These are phyloP conservation scores for Gymnopilus dilepis DNA, from an alignment of 768 basidiomycete species.

Conservation along the genomic window DNA sequence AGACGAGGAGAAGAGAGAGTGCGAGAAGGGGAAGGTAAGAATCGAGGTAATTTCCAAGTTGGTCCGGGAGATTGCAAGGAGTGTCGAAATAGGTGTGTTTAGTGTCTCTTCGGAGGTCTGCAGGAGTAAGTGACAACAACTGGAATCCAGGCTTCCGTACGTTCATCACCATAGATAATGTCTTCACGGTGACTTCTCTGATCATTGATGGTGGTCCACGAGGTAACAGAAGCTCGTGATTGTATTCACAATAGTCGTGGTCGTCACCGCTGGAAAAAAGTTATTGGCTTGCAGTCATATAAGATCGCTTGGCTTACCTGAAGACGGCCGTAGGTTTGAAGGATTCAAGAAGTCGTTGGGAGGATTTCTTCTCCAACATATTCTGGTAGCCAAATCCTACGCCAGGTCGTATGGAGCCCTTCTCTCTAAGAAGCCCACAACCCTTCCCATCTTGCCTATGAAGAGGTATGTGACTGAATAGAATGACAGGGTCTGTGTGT, in stretches of 20 bases:
- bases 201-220: slow-evolving; percentile 35
- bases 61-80: slow-evolving; percentile 85
- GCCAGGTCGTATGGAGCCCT: slow-evolving; percentile 73
- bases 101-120: slow-evolving; percentile 19
- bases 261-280: slow-evolving; percentile 76
- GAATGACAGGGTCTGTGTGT: slow-evolving; percentile 55
- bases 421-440: slow-evolving; percentile 84
- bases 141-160: slow-evolving; percentile 88
- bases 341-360: slow-evolving; percentile 66
- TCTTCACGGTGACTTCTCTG: slow-evolving; percentile 86
- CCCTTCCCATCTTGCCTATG: slow-evolving; percentile 65
- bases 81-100: slow-evolving; percentile 52
- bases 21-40: slow-evolving; percentile 73
- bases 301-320: slow-evolving; percentile 53
- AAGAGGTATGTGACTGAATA: slow-evolving; percentile 92
- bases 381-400: slow-evolving; percentile 87
- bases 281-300: background rate
- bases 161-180: slow-evolving; percentile 90
- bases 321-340: slow-evolving; percentile 74
- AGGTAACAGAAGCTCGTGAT: slow-evolving; percentile 42
- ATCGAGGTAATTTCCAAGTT: slow-evolving; percentile 75
- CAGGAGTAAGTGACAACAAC: slow-evolving; percentile 73
- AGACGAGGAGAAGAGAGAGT: slow-evolving; percentile 59
- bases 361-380: slow-evolving; percentile 69
- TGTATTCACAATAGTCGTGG: slow-evolving; percentile 92